Base-by-base conservation (phyloP, 352 stramenopile genomes). In the Phytophthora sp. region DNA sequence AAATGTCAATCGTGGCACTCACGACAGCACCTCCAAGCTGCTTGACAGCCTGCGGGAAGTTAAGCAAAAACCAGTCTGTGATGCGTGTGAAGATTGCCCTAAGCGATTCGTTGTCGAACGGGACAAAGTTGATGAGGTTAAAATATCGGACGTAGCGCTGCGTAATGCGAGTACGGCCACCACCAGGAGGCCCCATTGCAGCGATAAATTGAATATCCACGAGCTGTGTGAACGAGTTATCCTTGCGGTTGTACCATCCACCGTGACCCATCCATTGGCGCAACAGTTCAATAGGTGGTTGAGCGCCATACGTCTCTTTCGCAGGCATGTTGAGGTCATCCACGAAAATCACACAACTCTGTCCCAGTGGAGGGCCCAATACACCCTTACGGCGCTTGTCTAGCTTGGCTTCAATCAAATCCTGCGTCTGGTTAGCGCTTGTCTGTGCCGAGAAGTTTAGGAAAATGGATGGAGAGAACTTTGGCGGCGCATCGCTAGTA, bases 241-340 rank as follows among this genome's bases (percentile, higher is more conserved):
- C 91, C 51, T 97, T 96, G 56, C 90, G 87, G 51, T 98, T 95
- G 75, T 98, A 98, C 92, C 92, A 98, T 5, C 94, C 94, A 5
- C 86, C 88, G 55, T 98, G 91, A 17, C 96, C 94, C 88, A 98
- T 98, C 89, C 91, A 97, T 66, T 98, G 93, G 1, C 94, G 80
- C 49, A 98, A 62, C 11, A 98, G 71, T 62, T 98, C 94, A 27
- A 98, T 97, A 4, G 94, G 92, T 12, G 94, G 94, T 58, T 98
- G 94, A 3, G 92, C 93, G 7, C 94, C 94, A 53, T 98, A 98
- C 37, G 90, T 96, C 61, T 98, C 94, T 53, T 97, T 97, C 0
- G 91, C 90, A 1, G 94, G 94, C 94, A 98, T 98, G 64, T 98
- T 98, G 15, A 98, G 75, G 50, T 98, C 94, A 59, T 98, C 93